These are phyloP conservation scores for Teratosphaeria pseudoeucalypti DNA, from an alignment of 2,329 filamentous ascomycete species.

Conservation along the genomic window DNA sequence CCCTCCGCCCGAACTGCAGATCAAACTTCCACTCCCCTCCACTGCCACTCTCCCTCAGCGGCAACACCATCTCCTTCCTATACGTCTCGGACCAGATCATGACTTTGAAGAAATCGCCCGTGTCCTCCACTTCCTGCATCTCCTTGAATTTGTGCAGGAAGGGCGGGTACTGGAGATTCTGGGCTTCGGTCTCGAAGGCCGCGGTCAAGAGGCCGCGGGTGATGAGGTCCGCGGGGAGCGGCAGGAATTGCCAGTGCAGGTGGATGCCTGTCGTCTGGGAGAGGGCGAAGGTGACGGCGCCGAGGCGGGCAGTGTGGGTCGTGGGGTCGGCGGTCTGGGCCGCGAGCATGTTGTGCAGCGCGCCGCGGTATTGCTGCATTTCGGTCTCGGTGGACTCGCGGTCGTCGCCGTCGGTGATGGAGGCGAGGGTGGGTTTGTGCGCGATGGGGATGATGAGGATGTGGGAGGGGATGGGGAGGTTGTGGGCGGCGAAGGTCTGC, in stretches of 20 bases:
- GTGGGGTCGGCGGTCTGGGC: conserved; percentile 26
- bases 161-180: conserved; percentile 55
- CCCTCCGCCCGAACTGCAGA: conserved; percentile 77
- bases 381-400: conserved; percentile 56
- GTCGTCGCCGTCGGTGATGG: conserved; percentile 48
- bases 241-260: conserved; percentile 86
- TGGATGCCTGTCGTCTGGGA: conserved; percentile 73
- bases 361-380: conserved; percentile 70
- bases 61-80: conserved; percentile 57
- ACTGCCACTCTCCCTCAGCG: conserved; percentile 67
- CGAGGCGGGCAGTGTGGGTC: conserved; percentile 47
- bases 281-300: conserved; percentile 86
- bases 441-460: conserved; percentile 83
- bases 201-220: conserved; percentile 68
- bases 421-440: conserved; percentile 64
- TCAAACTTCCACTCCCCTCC: conserved; percentile 67
- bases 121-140: conserved; percentile 14
- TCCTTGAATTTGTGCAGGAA: conserved; percentile 31
- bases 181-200: conserved; percentile 78
- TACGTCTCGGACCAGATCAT: conserved; percentile 30
- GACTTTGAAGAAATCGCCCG: conserved; percentile 25
- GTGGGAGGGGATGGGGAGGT: conserved; percentile 78
- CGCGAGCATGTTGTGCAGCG: conserved; percentile 67
- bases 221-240: conserved; percentile 59
- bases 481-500: conserved; percentile 59